A percentile compares a stretch with the other conserved stretches of the same genome.
phyloP scores from a whole-genome alignment of 176 grass and related monocot genomes.

The Carex scoparia region DNA sequence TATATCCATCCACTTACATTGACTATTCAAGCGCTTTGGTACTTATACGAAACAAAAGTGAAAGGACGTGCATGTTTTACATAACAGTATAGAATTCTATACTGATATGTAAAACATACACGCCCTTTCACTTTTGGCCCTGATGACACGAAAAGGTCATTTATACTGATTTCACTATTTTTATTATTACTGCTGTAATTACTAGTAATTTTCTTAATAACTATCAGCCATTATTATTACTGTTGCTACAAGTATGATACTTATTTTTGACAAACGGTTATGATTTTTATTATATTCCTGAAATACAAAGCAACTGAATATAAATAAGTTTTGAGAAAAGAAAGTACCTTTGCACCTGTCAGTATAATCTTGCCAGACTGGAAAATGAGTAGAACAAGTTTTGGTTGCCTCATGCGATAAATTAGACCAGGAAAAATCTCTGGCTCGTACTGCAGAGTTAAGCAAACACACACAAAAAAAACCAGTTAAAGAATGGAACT shows the following conservation, averaged over 20 bases:
- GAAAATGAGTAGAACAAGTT: slow-evolving; percentile 38
- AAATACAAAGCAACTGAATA: neutral
- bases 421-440: slow-evolving; percentile 35
- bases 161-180: neutral
- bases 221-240: neutral
- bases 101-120: too few relatives aligned
- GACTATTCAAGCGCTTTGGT: neutral
- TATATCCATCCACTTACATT: neutral
- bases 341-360: slow-evolving; percentile 30
- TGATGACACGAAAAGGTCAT: neutral
- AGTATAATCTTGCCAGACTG: slow-evolving; percentile 34
- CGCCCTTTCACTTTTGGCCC: neutral
- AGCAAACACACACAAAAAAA: slow-evolving; percentile 5
- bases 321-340: neutral
- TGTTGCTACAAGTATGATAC: neutral
- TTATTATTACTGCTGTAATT: neutral
- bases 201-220: neutral
- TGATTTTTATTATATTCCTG: neutral
- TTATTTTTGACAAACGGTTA: neutral
- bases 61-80: neutral
- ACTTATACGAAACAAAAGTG: neutral
- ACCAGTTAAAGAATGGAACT: neutral
- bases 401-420: slow-evolving; percentile 37
- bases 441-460: slow-evolving; percentile 32
- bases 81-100: neutral